Evolutionary conservation across 495 filamentous ascomycete species (phyloP), one percentile per base, ranked within the genome.

Genomic region (Tuber aestivum): DNA sequence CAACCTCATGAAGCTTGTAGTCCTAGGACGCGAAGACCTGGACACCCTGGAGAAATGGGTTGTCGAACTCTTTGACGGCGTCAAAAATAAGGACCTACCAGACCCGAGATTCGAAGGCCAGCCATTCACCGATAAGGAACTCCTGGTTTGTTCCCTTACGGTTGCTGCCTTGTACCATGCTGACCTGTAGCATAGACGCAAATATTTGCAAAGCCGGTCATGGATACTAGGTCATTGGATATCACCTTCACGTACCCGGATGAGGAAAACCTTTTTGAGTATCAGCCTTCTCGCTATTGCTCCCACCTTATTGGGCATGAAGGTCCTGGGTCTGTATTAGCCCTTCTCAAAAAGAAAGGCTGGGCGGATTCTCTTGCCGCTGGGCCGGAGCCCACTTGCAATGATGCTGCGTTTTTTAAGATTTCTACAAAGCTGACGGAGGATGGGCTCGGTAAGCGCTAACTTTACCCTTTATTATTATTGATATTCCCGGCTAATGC

Each of bases 251-350:
- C 94, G 0, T 97, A 93, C 83, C 85, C 93, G 70, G 94, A 97
- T 82, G 94, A 98, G 83, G 94, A 98, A 76, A 82, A 89, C 14
- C 84, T 94, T 72, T 97, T 90, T 84, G 90, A 93, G 79, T 88
- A 90, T 12, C 94, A 97, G 72, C 95, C 95, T 20, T 92, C 92
- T 78, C 89, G 93, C 48, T 99, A 98, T 82, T 88, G 97, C 78
- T 92, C 92, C 81, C 95, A 99, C 82, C 84, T 99, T 69, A 94
- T 99, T 77, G 95, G 95, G 21, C 96, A 99, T 77, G 95, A 99
- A 84, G 95, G 95, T 1, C 95, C 95, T 12, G 95, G 95, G 3
- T 97, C 95, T 85, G 94, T 99, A 78, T 89, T 99, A 83, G 91
- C 95, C 1, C 94, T 97, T 83, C 88, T 97, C 83, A 99, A 98